Base-by-base conservation (phyloP, 495 filamentous ascomycete species). In the Penicillium cosmopolitanum region DNA sequence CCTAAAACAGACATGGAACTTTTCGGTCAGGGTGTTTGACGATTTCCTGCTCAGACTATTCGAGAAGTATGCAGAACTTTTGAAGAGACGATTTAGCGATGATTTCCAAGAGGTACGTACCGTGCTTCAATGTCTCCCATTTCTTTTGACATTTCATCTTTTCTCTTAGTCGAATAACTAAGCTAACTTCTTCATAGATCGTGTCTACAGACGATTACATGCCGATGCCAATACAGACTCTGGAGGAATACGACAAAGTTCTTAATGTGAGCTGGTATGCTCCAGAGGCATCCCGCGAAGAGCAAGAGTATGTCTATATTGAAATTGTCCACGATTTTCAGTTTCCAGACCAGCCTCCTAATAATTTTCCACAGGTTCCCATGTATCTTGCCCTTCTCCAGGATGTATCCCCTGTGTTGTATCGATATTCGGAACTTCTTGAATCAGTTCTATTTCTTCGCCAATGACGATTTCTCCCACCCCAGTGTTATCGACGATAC, bases 391-490 rank as follows among this genome's bases (percentile, higher is more conserved):
- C 95, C 95, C 12, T 99, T 99, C 71, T 97, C 93, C 38, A 93
- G 97, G 59, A 98, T 99, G 95, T 99, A 98, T 71, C 93, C 93
- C 5, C 81, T 97, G 34, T 97, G 93, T 74, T 99, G 95, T 78
- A 97, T 97, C 63, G 91, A 97, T 65, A 97, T 99, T 65, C 85
- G 93, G 25, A 96, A 97, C 67, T 97, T 98, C 67, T 79, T 97
- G 28, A 96, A 96, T 71, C 92, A 97, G 67, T 96, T 98, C 60
- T 97, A 96, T 70, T 90, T 92, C 71, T 98, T 97, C 66, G 91
- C 91, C 5, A 93, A 96, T 64, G 92, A 97, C 60, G 90, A 97
- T 63, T 98, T 98, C 69, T 86, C 92, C 25, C 87, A 95, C 54
- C 87, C 90, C 33, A 87, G 81, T 66, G 82, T 94, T 38, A 93